phyloP scores from a whole-genome alignment of 441 rosid genomes.

The Adansonia madagascariensis region DNA sequence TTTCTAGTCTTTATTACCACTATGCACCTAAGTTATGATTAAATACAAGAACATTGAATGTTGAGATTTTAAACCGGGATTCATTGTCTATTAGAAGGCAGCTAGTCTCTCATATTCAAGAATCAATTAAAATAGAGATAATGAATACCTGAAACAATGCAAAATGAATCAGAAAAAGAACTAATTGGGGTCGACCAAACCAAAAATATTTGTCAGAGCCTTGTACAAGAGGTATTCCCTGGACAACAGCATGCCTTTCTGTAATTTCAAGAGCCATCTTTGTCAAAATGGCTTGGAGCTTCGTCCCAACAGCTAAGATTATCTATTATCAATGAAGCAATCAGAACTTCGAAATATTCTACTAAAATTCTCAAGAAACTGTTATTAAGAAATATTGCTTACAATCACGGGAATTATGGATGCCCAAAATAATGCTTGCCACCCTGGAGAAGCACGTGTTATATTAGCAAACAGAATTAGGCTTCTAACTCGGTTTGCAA shows the following conservation, averaged over 20 bases:
- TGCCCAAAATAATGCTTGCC: slow-evolving; percentile 63
- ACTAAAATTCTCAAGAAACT: background rate
- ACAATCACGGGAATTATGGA: slow-evolving; percentile 73
- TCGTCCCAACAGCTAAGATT: slow-evolving; percentile 80
- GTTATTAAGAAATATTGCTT: slow-evolving; percentile 40
- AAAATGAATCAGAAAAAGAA: slow-evolving; percentile 84
- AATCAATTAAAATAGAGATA: slow-evolving; percentile 13
- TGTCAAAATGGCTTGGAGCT: slow-evolving; percentile 80
- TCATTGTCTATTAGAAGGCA: background rate
- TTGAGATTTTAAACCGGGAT: background rate
- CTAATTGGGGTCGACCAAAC: slow-evolving; percentile 73
- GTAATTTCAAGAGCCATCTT: slow-evolving; percentile 82
- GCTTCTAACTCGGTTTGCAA: background rate
- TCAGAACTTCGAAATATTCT: slow-evolving; percentile 21
- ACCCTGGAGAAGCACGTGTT: slow-evolving; percentile 51
- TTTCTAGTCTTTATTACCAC: background rate
- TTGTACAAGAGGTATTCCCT: slow-evolving; percentile 94
- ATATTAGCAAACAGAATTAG: slow-evolving; percentile 17
- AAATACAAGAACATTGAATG: background rate
- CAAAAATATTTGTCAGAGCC: slow-evolving; percentile 85
- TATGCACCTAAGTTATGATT: background rate
- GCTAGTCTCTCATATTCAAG: slow-evolving; percentile 10
- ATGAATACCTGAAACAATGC: slow-evolving; percentile 79
- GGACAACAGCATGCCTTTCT: slow-evolving; percentile 86
- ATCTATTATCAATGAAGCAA: slow-evolving; percentile 47